These are phyloP conservation scores for Leptosphaerulina australis DNA, from an alignment of 2,329 filamentous ascomycete genomes.

Conservation along the genomic window DNA sequence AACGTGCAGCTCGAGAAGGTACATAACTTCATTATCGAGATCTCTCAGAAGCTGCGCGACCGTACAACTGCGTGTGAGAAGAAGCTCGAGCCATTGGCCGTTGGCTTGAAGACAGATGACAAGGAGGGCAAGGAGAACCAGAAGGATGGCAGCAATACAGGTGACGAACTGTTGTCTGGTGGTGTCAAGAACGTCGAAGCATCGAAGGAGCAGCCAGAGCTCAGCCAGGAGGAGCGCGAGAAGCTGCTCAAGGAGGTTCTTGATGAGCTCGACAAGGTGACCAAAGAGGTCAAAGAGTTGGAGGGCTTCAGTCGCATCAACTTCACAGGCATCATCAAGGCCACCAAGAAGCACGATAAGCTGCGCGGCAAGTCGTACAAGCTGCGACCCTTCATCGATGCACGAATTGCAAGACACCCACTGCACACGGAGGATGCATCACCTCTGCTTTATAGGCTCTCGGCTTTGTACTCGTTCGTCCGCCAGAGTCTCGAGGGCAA, in stretches of 20 bases:
- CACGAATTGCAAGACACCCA: conserved; percentile 82
- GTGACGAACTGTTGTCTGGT: conserved; percentile 24
- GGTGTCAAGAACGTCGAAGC: conserved; percentile 20
- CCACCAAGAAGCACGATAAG: conserved; percentile 98
- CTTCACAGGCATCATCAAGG: conserved; percentile 97
- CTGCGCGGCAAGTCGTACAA: conserved; percentile 86
- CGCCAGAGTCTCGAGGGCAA: conserved; percentile 78
- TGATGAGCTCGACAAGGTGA: conserved; percentile 82
- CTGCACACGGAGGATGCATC: conserved; percentile 97
- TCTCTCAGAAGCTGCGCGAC: conserved; percentile 80
- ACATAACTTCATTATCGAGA: conserved; percentile 82
- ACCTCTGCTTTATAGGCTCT: conserved; percentile 84
- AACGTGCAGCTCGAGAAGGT: conserved; percentile 96
- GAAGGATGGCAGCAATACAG: conserved; percentile 3
- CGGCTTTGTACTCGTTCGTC: conserved; percentile 94
- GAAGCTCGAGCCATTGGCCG: conserved; percentile 65
- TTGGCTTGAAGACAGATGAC: conserved; percentile 39
- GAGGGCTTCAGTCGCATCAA: conserved; percentile 96
- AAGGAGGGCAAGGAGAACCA: conserved; percentile 27
- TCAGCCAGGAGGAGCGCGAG: conserved; percentile 51
- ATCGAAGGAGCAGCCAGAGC: conserved; percentile 32
- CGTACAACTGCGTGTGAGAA: conserved; percentile 73
- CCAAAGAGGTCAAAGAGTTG: conserved; percentile 87
- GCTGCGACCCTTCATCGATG: conserved; percentile 88
- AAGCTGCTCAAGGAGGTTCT: conserved; percentile 72